phyloP scores from a whole-genome alignment of 495 filamentous ascomycete genomes.

The Neurospora sp. region DNA sequence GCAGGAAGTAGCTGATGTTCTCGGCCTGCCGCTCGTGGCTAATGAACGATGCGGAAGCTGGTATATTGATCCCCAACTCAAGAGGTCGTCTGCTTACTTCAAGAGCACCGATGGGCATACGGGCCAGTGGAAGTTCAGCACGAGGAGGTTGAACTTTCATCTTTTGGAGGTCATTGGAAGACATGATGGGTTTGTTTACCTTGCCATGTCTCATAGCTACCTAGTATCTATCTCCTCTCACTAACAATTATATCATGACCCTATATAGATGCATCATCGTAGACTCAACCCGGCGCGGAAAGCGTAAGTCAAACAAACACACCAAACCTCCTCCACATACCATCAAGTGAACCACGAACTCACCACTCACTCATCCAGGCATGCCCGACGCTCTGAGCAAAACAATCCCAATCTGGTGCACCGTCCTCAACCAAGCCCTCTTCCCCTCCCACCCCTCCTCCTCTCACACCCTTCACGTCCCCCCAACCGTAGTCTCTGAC shows the following conservation, averaged over 20 bases:
- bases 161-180: slow-evolving; percentile 52
- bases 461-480: slow-evolving; percentile 49
- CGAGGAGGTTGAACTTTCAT: slow-evolving; percentile 73
- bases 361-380: slow-evolving; percentile 28
- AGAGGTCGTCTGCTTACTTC: slow-evolving; percentile 73
- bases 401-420: slow-evolving; percentile 89
- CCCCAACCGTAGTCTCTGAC: slow-evolving; percentile 53
- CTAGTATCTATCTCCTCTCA: background rate
- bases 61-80: slow-evolving; percentile 67
- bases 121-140: slow-evolving; percentile 81
- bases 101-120: slow-evolving; percentile 96
- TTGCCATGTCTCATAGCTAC: background rate
- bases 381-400: slow-evolving; percentile 92
- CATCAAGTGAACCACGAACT: background rate
- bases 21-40: slow-evolving; percentile 68
- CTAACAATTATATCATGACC: background rate
- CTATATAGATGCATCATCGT: slow-evolving; percentile 69
- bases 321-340: background rate
- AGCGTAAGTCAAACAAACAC: slow-evolving; percentile 43
- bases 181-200: slow-evolving; percentile 49
- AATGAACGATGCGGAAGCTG: slow-evolving; percentile 94
- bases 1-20: slow-evolving; percentile 36
- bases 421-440: slow-evolving; percentile 68
- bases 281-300: slow-evolving; percentile 89
- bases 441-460: slow-evolving; percentile 45